A percentile compares a stretch with the other conserved stretches of the same genome.
Conservation (phyloP, 2,329 filamentous ascomycete species). For the Bimuria novae-zelandiae region DNA sequence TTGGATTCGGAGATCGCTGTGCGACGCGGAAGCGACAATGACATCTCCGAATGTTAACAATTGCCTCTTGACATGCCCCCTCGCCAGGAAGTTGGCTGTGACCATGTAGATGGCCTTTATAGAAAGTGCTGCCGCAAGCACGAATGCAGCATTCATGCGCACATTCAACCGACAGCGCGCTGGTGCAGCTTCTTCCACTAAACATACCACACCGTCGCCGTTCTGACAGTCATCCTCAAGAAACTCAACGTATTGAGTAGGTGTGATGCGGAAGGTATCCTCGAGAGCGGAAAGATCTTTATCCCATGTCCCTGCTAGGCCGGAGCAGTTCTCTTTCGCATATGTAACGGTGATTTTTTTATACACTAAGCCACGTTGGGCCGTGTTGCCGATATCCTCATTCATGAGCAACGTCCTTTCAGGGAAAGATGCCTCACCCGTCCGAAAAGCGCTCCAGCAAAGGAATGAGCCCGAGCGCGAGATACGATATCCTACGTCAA, state of each 20-base stretch:
- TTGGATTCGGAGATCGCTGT: constrained; percentile 33
- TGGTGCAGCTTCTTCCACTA: constrained; percentile 5
- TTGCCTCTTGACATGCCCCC: constrained; percentile 34
- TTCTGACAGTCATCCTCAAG: constrained; percentile 20
- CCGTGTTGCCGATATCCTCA: not conserved
- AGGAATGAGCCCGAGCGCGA: constrained; percentile 22
- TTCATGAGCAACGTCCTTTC: constrained; percentile 3
- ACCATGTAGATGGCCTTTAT: constrained; percentile 40
- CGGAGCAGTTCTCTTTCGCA: constrained; percentile 19
- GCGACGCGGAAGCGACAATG: constrained; percentile 33
- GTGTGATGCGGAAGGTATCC: not conserved
- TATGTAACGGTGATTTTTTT: constrained; percentile 22
- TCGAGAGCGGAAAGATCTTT: not conserved
- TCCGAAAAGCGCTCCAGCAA: constrained; percentile 32
- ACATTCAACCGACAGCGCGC: constrained; percentile 34
- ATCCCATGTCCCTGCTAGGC: constrained; percentile 17
- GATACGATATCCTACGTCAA: too few relatives aligned
- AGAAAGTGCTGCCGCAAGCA: constrained; percentile 27
- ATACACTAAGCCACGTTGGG: constrained; percentile 14
- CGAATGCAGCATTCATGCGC: constrained; percentile 37
- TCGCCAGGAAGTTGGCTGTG: constrained; percentile 26
- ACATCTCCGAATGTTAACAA: constrained; percentile 39
- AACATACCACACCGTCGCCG: constrained; percentile 16
- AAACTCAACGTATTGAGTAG: not conserved
- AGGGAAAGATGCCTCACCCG: constrained; percentile 25